Evolutionary conservation across 768 basidiomycete species (phyloP).

Genomic region (Pleurotus sapidus): DNA sequence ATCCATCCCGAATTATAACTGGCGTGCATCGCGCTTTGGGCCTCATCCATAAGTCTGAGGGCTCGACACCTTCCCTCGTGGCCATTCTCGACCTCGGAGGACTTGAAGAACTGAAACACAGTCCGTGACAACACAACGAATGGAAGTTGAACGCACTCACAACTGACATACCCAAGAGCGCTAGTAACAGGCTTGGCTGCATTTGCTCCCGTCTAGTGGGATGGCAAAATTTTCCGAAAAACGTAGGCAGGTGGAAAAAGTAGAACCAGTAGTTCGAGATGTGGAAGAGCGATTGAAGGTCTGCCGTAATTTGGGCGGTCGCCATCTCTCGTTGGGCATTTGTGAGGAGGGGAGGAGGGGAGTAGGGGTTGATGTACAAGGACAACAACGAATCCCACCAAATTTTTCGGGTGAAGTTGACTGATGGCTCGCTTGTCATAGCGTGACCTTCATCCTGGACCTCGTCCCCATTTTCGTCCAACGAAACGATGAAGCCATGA

Average conservation of each 20-base stretch:
- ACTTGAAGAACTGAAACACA: conserved; percentile 48
- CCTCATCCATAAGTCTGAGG: conserved; percentile 59
- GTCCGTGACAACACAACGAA: too few relatives aligned
- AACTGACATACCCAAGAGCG: conserved; percentile 61
- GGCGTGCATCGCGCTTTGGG: conserved; percentile 67
- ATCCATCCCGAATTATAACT: conserved; percentile 71
- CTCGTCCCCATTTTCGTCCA: conserved; percentile 15
- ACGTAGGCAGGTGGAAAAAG: conserved; percentile 69
- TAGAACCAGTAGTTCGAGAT: conserved; percentile 70
- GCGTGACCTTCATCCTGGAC: conserved; percentile 12
- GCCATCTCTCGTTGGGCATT: conserved; percentile 43
- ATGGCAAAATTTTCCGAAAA: conserved; percentile 59
- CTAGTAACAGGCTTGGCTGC: conserved; percentile 66
- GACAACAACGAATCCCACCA: conserved; percentile 77
- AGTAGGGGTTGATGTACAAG: conserved; percentile 43
- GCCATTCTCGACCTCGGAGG: conserved; percentile 57
- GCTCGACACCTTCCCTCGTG: conserved; percentile 52
- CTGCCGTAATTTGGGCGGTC: conserved; percentile 42
- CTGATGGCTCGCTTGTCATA: conserved; percentile 56
- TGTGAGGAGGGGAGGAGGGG: conserved; percentile 30
- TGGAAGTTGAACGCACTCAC: not conserved
- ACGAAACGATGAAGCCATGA: conserved; percentile 16
- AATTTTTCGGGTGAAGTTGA: conserved; percentile 65
- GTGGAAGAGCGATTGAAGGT: conserved; percentile 64
- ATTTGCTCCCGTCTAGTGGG: conserved; percentile 49